Evolutionary conservation across 257 asterid genomes (phyloP).

Genomic region (Solanum phureja): DNA sequence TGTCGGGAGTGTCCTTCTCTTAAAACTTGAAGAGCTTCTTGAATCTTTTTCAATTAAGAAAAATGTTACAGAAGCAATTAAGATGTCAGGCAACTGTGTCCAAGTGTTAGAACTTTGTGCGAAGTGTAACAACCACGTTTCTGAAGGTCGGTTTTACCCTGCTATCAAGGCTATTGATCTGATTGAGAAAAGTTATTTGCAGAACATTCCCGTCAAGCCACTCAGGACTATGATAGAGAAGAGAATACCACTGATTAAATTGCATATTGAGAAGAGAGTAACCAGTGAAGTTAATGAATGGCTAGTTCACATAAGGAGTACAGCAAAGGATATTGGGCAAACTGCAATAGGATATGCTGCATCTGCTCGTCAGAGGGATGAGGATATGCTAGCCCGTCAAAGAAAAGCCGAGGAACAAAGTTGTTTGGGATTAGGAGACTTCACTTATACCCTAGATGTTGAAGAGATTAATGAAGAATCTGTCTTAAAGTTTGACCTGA

Average conservation of each 20-base stretch:
- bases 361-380: slow-evolving; percentile 88
- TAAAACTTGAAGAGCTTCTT: slow-evolving; percentile 81
- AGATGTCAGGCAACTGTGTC: slow-evolving; percentile 65
- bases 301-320: slow-evolving; percentile 82
- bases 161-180: slow-evolving; percentile 82
- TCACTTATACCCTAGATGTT: slow-evolving; percentile 65
- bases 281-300: slow-evolving; percentile 81
- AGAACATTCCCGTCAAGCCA: slow-evolving; percentile 54
- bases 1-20: slow-evolving; percentile 62
- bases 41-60: slow-evolving; percentile 62
- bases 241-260: slow-evolving; percentile 59
- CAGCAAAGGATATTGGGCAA: slow-evolving; percentile 73
- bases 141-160: slow-evolving; percentile 78
- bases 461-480: slow-evolving; percentile 75
- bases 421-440: background rate
- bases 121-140: slow-evolving; percentile 63
- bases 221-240: slow-evolving; percentile 44
- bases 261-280: slow-evolving; percentile 71
- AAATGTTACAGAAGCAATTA: slow-evolving; percentile 76
- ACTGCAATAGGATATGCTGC: slow-evolving; percentile 77
- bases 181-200: slow-evolving; percentile 63
- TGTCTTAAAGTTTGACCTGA: slow-evolving; percentile 70
- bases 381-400: slow-evolving; percentile 90
- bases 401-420: slow-evolving; percentile 81
- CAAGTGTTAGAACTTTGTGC: slow-evolving; percentile 76